Conservation (phyloP, 192 early-diverging fungal species). For the Backusella morwellensis region DNA sequence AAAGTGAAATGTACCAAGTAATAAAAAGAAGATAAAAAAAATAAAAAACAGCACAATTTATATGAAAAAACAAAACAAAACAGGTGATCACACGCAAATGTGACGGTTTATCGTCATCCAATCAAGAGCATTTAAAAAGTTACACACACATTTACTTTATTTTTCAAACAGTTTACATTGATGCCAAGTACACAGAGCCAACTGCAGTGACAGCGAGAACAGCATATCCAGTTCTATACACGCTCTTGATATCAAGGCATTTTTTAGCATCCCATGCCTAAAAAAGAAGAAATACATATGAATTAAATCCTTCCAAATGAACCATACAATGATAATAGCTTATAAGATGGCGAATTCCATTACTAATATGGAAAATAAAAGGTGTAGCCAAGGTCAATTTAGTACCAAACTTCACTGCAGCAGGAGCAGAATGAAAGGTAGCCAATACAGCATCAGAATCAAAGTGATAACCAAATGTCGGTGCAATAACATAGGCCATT, state of each 20-base stretch:
- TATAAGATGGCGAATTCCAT: constrained; percentile 88
- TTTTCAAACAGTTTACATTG: constrained; percentile 11
- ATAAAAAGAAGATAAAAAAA: not conserved
- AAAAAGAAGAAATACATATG: no score
- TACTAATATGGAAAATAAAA: constrained; percentile 80
- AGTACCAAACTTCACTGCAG: constrained; percentile 57
- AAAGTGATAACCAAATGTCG: constrained; percentile 59
- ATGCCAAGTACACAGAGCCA: constrained; percentile 32
- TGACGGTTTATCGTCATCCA: not conserved
- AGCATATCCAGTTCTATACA: constrained; percentile 78
- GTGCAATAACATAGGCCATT: constrained; percentile 64
- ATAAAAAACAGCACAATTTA: not conserved
- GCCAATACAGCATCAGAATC: constrained; percentile 64
- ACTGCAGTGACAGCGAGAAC: constrained; percentile 51
- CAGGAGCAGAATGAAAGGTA: constrained; percentile 65
- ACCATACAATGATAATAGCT: constrained; percentile 1
- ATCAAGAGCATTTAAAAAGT: not conserved
- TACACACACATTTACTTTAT: no score
- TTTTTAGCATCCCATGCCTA: constrained; percentile 81
- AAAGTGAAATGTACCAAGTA: not conserved
- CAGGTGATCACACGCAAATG: not conserved
- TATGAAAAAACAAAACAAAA: not conserved
- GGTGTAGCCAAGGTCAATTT: constrained; percentile 74
- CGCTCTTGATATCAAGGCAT: constrained; percentile 69
- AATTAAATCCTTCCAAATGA: not conserved